Base-by-base conservation (phyloP, 352 stramenopile genomes). In the Albugo candida region DNA sequence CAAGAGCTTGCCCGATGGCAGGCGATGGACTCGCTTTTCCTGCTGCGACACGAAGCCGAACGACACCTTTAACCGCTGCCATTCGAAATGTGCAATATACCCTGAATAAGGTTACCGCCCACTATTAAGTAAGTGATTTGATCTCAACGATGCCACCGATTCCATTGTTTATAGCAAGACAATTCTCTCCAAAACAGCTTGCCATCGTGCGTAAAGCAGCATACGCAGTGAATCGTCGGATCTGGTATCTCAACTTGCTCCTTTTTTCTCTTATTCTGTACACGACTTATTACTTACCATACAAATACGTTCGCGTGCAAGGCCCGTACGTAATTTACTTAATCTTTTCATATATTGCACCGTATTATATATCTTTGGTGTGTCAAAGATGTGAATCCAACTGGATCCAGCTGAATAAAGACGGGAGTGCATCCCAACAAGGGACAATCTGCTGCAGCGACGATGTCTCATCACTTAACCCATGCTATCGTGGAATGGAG, bases 1-100 rank as follows among this genome's bases (percentile, higher is more conserved):
- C 94, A 12, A 98, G 67, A 40, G 81, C 80, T 64, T 94, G 75
- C 53, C 81, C 81, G 61, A 93, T 93, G 41, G 78, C 78, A 5
- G 81, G 78, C 50, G 76, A 91, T 43, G 81, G 81, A 60, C 67
- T 81, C 41, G 81, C 81, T 61, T 92, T 88, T 57, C 77, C 75
- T 10, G 81, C 81, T 38, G 70, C 40, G 49, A 93, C 79, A 52
- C 76, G 76, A n/a, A 93, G 74, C 55, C 81, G 74, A 45, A 91
- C 79, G 18, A 85, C 63, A 27, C 78, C 81, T 48, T 89, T 92
- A 34, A 93, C 63, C 20, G 52, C 51, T 53, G 58, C 61, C 52
- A 61, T 60, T 31, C 24, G 24, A 31, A 31, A 31, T 31, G 24
- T 8, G 24, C 18, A 31, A 31, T 31, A 8, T 31, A 8, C 3